Conservation (phyloP, 495 filamentous ascomycete species). For the Hyaloscypha hepaticicola region DNA sequence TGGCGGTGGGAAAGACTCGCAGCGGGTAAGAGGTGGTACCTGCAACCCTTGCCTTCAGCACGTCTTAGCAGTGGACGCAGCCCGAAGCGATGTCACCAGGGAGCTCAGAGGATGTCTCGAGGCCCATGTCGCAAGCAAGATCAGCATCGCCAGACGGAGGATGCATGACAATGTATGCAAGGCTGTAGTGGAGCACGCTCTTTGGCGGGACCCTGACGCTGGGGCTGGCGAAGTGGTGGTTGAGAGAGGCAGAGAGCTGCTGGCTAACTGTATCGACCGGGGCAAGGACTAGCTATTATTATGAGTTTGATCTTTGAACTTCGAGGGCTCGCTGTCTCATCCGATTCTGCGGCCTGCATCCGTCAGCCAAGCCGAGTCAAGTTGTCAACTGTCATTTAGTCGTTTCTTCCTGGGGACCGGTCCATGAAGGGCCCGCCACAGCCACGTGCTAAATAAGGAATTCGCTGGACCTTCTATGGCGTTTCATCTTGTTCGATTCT, state of each 20-base stretch:
- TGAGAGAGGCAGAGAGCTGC: background rate
- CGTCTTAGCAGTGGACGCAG: slow-evolving; percentile 5
- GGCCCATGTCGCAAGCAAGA: slow-evolving; percentile 24
- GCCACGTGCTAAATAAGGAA: slow-evolving; percentile 18
- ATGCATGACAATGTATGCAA: slow-evolving; percentile 29
- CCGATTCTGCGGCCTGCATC: slow-evolving; percentile 14
- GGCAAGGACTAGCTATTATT: slow-evolving; percentile 8
- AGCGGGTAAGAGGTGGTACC: slow-evolving; percentile 22
- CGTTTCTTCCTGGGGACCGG: slow-evolving; percentile 1
- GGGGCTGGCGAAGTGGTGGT: background rate
- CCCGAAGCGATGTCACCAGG: slow-evolving; percentile 19
- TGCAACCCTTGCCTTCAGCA: slow-evolving; percentile 28
- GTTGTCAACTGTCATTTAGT: background rate
- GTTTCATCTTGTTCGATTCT: slow-evolving; percentile 20
- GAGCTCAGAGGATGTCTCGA: slow-evolving; percentile 27
- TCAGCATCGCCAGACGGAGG: slow-evolving; percentile 22
- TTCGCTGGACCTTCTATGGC: slow-evolving; percentile 13
- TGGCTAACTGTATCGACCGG: slow-evolving; percentile 9
- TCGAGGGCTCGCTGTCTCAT: slow-evolving; percentile 22
- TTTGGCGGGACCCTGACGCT: slow-evolving; percentile 5
- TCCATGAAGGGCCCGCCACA: background rate
- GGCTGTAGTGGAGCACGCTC: slow-evolving; percentile 23
- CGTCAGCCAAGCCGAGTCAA: background rate
- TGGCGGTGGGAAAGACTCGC: background rate
- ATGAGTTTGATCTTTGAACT: too few relatives aligned